Evolutionary conservation across 495 filamentous ascomycete genomes (phyloP).

Genomic region (Parachaetomium inaequale): DNA sequence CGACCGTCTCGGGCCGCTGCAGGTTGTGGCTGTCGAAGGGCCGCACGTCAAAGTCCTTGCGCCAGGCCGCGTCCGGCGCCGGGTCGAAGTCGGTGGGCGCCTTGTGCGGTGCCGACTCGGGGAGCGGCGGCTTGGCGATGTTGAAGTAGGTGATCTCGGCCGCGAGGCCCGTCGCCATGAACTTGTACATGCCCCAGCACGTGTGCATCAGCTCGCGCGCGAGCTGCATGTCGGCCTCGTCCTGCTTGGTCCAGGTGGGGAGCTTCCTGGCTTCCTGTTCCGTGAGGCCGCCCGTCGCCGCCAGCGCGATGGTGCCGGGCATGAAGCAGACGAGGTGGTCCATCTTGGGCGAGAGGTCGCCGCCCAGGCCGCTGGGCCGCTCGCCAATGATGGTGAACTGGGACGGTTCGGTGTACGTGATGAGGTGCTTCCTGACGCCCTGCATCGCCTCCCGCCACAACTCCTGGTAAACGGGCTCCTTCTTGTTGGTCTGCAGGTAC

Average conservation of each 20-base stretch:
- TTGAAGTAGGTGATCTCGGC: slow-evolving; percentile 91
- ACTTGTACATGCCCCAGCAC: slow-evolving; percentile 95
- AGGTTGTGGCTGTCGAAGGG: slow-evolving; percentile 78
- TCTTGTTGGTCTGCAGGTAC: slow-evolving; percentile 83
- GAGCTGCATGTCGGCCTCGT: slow-evolving; percentile 82
- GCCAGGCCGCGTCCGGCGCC: slow-evolving; percentile 57
- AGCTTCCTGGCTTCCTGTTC: slow-evolving; percentile 70
- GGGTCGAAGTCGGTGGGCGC: slow-evolving; percentile 46
- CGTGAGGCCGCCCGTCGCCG: slow-evolving; percentile 71
- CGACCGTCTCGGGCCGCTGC: slow-evolving; percentile 93
- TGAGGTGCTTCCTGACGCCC: slow-evolving; percentile 85
- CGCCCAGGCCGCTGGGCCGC: slow-evolving; percentile 67
- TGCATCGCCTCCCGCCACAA: slow-evolving; percentile 87
- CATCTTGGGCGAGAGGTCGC: slow-evolving; percentile 78
- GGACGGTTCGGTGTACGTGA: slow-evolving; percentile 78
- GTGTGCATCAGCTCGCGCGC: slow-evolving; percentile 90
- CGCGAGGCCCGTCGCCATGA: slow-evolving; percentile 81
- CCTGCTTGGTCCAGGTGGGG: slow-evolving; percentile 66
- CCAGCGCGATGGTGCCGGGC: slow-evolving; percentile 91
- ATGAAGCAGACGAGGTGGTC: slow-evolving; percentile 98
- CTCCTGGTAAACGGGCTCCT: slow-evolving; percentile 81
- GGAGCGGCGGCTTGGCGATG: slow-evolving; percentile 59
- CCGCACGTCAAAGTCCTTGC: slow-evolving; percentile 73
- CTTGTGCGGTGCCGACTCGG: slow-evolving; percentile 49
- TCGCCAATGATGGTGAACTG: slow-evolving; percentile 84